phyloP scores from a whole-genome alignment of 148 eudicot species.

The Cornus controversa region DNA sequence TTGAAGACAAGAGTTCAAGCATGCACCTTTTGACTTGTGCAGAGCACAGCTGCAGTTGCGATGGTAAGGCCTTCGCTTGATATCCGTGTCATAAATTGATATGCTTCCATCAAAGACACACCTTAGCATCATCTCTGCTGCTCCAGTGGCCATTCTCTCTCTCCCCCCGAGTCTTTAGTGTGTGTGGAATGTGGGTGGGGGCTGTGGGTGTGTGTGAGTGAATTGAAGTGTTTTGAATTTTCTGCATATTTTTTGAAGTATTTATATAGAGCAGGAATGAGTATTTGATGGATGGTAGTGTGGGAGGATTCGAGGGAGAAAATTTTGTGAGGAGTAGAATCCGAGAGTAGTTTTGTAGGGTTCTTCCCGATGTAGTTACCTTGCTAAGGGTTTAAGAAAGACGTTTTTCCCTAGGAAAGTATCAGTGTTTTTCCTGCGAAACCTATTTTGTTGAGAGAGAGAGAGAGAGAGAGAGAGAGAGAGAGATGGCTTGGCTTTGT shows the following conservation, averaged over 20 bases:
- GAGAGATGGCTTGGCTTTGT: too few species aligned
- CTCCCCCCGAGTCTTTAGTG: neutral
- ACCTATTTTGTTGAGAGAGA: too few species aligned
- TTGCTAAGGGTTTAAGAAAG: too few species aligned
- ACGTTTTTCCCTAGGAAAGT: too few species aligned
- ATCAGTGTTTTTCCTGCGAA: too few species aligned
- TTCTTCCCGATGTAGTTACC: too few species aligned
- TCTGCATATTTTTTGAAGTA: neutral
- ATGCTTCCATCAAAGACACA: constrained; percentile 40
- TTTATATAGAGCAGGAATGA: neutral
- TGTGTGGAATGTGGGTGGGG: neutral
- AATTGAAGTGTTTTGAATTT: neutral
- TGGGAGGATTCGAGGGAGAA: neutral
- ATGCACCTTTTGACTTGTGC: constrained; percentile 28
- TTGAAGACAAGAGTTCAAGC: constrained; percentile 7
- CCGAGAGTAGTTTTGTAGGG: neutral
- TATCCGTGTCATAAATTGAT: constrained; percentile 29
- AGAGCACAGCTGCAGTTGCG: constrained; percentile 47
- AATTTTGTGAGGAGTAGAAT: too few species aligned
- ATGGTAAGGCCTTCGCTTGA: constrained; percentile 44
- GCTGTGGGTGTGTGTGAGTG: neutral
- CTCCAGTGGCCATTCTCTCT: constrained; percentile 23
- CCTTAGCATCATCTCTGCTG: constrained; percentile 21
- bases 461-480: too few species aligned
- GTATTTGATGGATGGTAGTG: neutral